Conservation (phyloP, 2,329 filamentous ascomycete species). For the Xylaria arbuscula region DNA sequence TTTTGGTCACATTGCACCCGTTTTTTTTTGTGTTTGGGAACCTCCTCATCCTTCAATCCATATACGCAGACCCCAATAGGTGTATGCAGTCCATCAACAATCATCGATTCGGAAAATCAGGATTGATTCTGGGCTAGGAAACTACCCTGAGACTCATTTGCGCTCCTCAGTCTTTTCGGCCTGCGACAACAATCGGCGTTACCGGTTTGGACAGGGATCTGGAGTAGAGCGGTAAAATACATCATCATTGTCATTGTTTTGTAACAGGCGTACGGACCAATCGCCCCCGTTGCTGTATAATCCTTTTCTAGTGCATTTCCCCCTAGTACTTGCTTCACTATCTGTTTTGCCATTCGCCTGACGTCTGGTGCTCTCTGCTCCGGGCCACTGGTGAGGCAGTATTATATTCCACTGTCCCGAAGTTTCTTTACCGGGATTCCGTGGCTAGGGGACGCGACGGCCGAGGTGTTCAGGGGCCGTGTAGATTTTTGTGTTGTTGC, state of each 20-base stretch:
- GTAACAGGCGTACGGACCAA: conserved; percentile 31
- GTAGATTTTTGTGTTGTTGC: conserved; percentile 13
- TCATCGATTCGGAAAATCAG: conserved; percentile 22
- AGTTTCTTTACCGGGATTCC: conserved; percentile 12
- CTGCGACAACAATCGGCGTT: conserved; percentile 42
- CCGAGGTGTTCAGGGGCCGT: conserved; percentile 33
- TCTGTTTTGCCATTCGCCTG: conserved; percentile 2
- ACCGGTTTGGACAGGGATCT: conserved; percentile 44
- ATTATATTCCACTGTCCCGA: conserved; percentile 12
- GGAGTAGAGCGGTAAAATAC: conserved; percentile 41
- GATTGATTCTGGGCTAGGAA: conserved; percentile 24
- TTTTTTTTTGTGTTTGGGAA: conserved; percentile 41
- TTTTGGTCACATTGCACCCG: conserved; percentile 34
- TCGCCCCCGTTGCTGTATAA: conserved; percentile 42
- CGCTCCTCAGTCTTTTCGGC: conserved; percentile 28
- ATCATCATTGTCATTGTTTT: conserved; percentile 31
- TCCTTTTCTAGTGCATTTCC: conserved; percentile 27
- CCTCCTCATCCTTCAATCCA: conserved; percentile 22
- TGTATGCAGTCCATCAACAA: conserved; percentile 17
- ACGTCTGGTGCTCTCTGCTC: conserved; percentile 1
- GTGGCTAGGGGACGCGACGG: conserved; percentile 24
- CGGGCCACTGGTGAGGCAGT: conserved; percentile 11
- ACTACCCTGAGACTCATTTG: conserved; percentile 3
- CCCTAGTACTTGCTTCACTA: conserved; percentile 10
- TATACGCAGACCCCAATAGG: conserved; percentile 19